phyloP scores from a whole-genome alignment of 2,329 filamentous ascomycete genomes.

The Paramyrothecium sp. region DNA sequence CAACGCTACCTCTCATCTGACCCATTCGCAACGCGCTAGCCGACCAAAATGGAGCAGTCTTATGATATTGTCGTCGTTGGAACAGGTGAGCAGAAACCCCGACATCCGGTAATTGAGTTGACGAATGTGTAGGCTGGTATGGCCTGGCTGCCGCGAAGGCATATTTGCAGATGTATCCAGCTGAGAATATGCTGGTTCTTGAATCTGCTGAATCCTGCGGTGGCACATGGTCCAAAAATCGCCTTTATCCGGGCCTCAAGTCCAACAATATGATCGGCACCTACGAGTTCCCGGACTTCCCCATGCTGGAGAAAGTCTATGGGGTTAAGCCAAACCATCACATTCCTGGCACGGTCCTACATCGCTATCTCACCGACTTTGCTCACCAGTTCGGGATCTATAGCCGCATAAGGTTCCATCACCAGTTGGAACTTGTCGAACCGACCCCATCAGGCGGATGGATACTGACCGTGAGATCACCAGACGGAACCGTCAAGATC shows the following conservation, averaged over 20 bases:
- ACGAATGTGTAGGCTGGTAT: slow-evolving; percentile 36
- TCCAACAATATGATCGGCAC: slow-evolving; percentile 64
- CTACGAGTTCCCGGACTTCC: slow-evolving; percentile 64
- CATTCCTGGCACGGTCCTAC: slow-evolving; percentile 33
- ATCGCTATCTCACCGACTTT: slow-evolving; percentile 35
- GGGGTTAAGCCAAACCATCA: slow-evolving; percentile 29
- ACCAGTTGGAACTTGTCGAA: slow-evolving; percentile 44
- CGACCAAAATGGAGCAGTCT: slow-evolving; percentile 7
- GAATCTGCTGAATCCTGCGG: slow-evolving; percentile 52
- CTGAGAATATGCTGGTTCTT: slow-evolving; percentile 44
- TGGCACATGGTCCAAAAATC: slow-evolving; percentile 59
- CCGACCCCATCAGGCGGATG: slow-evolving; percentile 14
- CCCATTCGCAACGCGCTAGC: background rate
- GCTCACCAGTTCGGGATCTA: slow-evolving; percentile 46
- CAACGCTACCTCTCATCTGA: too few relatives aligned
- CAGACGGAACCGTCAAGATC: slow-evolving; percentile 9
- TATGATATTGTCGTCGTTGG: slow-evolving; percentile 22
- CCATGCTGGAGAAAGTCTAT: slow-evolving; percentile 50
- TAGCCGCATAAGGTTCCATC: slow-evolving; percentile 46
- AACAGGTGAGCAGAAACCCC: slow-evolving; percentile 11
- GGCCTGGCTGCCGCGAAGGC: slow-evolving; percentile 53
- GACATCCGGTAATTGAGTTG: background rate
- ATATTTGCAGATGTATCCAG: slow-evolving; percentile 47
- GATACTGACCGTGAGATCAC: slow-evolving; percentile 11
- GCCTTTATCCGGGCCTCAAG: slow-evolving; percentile 59